phyloP scores from a whole-genome alignment of 176 grass and related monocot genomes.

The barley (Hordeum vulgare) region MorexV3_pseudomolecules_assembly NC_058522.1:472917029-472917528 shows the following conservation, averaged over 20 bases:
- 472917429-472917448: slow-evolving; percentile 40
- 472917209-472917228: slow-evolving; percentile 65
- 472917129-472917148: slow-evolving; percentile 76
- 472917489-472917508: slow-evolving; percentile 83
- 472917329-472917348: slow-evolving; percentile 77
- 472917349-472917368: slow-evolving; percentile 84
- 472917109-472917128: slow-evolving; percentile 95
- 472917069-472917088: slow-evolving; percentile 91
- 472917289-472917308: slow-evolving; percentile 61
- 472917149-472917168: slow-evolving; percentile 84
- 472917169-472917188: slow-evolving; percentile 76
- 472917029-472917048: slow-evolving; percentile 94
- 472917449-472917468: slow-evolving; percentile 35
- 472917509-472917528: slow-evolving; percentile 6
- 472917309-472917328: slow-evolving; percentile 81
- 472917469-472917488: slow-evolving; percentile 65
- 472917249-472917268: slow-evolving; percentile 79
- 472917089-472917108: slow-evolving; percentile 76
- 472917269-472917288: slow-evolving; percentile 75
- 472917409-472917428: slow-evolving; percentile 40
- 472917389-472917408: slow-evolving; percentile 56
- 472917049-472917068: slow-evolving; percentile 90
- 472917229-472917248: slow-evolving; percentile 58
- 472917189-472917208: slow-evolving; percentile 80
- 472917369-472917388: slow-evolving; percentile 75